Evolutionary conservation across 805 yeast species (phyloP).

Genomic region (Cyberlindnera japonica): DNA sequence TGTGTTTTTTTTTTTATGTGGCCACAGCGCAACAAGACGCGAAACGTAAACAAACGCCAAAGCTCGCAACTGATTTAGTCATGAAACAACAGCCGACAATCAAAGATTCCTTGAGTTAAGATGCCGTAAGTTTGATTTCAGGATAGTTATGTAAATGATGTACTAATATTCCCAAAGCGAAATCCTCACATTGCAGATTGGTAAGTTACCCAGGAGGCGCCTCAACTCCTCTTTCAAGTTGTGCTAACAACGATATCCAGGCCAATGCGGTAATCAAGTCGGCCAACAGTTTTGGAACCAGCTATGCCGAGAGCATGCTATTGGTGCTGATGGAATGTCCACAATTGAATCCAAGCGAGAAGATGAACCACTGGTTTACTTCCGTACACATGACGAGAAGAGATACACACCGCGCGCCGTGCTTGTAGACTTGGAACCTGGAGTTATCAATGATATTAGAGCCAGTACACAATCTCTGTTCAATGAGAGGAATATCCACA

Average conservation of each 20-base stretch:
- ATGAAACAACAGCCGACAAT: not conserved
- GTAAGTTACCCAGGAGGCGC: conserved; percentile 3
- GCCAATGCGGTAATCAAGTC: conserved; percentile 97
- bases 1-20: too few relatives aligned
- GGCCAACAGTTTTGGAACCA: conserved; percentile 93
- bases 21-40: not conserved
- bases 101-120: not conserved
- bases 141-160: not conserved
- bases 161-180: conserved; percentile 11
- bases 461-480: conserved; percentile 57
- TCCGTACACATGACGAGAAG: conserved; percentile 67
- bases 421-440: conserved; percentile 84
- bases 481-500: conserved; percentile 77
- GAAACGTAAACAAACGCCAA: conserved; percentile 2
- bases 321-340: conserved; percentile 38
- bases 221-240: not conserved
- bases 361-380: conserved; percentile 83
- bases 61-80: too few relatives aligned
- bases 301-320: conserved; percentile 82
- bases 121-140: conserved; percentile 2
- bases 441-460: conserved; percentile 68
- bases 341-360: conserved; percentile 33
- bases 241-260: conserved; percentile 30
- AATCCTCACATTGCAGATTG: conserved; percentile 18
- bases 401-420: conserved; percentile 87